Base-by-base conservation (phyloP, 1,139 yeast genomes). In the Pichia sp. region DNA sequence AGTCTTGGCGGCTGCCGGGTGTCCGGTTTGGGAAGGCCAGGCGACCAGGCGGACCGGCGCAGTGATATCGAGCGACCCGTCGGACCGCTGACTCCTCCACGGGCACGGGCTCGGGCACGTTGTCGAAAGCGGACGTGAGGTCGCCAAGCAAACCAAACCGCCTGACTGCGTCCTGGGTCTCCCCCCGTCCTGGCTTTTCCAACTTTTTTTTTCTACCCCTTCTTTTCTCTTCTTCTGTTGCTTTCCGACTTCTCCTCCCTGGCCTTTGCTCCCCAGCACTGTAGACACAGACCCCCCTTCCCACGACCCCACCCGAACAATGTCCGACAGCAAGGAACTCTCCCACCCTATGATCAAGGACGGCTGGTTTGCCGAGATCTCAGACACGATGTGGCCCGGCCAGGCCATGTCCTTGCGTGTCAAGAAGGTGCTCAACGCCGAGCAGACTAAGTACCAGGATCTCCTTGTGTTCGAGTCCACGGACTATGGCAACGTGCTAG, bases 331-430 rank as follows among this genome's bases (percentile, higher is more conserved):
- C 5, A 33, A 55, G 40, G 48, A 52, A 44, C 48, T 56, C 12
- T 42, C 59, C 24, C 64, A 61, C 49, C 62, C 61, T 34, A 57
- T 59, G 55, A 60, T 62, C 51, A 59, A 61, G 47, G 59, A 62
- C 42, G 64, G 64, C 29, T 62, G 65, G 65, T 62, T 63, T 38
- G 58, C 60, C 16, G 66, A 63, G 51, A 49, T 59, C 34, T 63
- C 65, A 9, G 59, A 61, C 33, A 56, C 61, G 9, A 60, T 60
- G 62, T 62, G 63, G 61, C 97, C 97, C 16, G 99, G 99, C 55
- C 97, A 92, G 75, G 97, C 96, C 55, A 82, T 93, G 81, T 81
- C 90, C 51, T 78, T 93, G 61, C 80, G 81, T 63, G 97, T 93
- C 46, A 85, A 89, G 62, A 76, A 85, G 70, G 79, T 89, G 51